Conservation (phyloP, 2,329 filamentous ascomycete species). For the Paracoccidioides lutzii region DNA sequence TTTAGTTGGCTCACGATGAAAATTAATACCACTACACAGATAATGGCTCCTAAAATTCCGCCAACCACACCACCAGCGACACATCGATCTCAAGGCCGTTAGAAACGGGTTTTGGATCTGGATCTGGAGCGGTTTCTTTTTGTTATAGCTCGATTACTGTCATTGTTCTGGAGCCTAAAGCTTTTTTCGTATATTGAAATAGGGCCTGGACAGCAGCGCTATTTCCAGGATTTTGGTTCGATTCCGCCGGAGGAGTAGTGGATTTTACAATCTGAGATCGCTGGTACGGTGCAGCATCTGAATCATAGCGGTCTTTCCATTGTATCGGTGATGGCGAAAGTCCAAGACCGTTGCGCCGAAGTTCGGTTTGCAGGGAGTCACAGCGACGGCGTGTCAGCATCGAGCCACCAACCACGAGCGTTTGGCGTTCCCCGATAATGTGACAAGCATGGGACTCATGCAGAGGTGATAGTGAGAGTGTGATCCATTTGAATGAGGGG, state of each 20-base stretch:
- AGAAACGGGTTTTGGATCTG: too few species aligned
- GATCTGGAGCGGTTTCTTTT: too few species aligned
- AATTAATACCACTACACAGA: not conserved
- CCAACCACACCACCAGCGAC: not conserved
- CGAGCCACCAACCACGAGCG: constrained; percentile 30
- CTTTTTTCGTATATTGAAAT: not conserved
- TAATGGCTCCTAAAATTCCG: not conserved
- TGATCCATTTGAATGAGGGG: constrained; percentile 12
- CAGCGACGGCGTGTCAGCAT: not conserved
- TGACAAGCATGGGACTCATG: constrained; percentile 20
- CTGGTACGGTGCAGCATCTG: constrained; percentile 24
- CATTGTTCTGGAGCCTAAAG: not conserved
- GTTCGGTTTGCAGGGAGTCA: constrained; percentile 15
- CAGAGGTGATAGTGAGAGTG: constrained; percentile 3
- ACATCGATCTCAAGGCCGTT: too few species aligned
- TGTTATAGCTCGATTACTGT: not conserved
- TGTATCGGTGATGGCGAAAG: constrained; percentile 31
- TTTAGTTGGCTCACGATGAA: not conserved
- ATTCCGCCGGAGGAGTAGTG: not conserved
- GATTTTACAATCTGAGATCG: not conserved
- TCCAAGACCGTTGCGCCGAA: constrained; percentile 27
- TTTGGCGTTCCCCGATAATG: constrained; percentile 27
- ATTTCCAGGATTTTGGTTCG: not conserved
- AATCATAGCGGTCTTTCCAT: constrained; percentile 26
- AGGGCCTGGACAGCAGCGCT: not conserved